Percentiles rank a stretch among this genome's conserved stretches.
Conservation (phyloP, 2,329 filamentous ascomycete genomes). For the Cercospora janseana region DNA sequence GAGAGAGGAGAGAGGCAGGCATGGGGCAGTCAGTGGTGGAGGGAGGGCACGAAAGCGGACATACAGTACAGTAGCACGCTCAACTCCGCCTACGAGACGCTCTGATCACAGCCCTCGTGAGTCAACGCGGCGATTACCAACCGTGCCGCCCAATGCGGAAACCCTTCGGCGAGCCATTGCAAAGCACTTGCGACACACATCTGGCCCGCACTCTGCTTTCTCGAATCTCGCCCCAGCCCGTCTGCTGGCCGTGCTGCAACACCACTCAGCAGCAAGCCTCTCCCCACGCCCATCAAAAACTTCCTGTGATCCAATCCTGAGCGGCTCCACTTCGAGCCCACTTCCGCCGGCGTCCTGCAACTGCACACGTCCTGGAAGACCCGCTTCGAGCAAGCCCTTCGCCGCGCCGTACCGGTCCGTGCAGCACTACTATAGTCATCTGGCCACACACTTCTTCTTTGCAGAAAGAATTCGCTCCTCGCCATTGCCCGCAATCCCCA, state of each 20-base stretch:
- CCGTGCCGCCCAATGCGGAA: too few relatives aligned
- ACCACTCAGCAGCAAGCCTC: neutral
- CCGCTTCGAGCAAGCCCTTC: neutral
- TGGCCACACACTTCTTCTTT: constrained; percentile 14
- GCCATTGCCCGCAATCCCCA: neutral
- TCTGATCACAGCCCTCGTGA: too few relatives aligned
- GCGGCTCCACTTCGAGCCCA: constrained; percentile 5
- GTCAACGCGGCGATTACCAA: too few relatives aligned
- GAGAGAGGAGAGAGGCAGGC: too few relatives aligned
- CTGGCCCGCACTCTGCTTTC: neutral
- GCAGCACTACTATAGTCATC: constrained; percentile 1
- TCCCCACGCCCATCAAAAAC: constrained; percentile 8
- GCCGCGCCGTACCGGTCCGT: neutral
- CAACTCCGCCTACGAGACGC: too few relatives aligned
- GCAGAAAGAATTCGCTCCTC: constrained; percentile 14
- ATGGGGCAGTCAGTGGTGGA: too few relatives aligned
- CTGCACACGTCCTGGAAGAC: constrained; percentile 2
- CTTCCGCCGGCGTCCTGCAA: constrained; percentile 1
- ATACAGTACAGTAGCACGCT: too few relatives aligned
- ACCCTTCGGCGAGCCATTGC: too few relatives aligned
- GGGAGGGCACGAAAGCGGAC: too few relatives aligned
- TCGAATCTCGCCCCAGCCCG: neutral
- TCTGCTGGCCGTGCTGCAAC: neutral
- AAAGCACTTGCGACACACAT: too few relatives aligned
- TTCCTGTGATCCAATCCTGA: constrained; percentile 8